Evolutionary conservation across 495 filamentous ascomycete species (phyloP).

Genomic region (Xylaria longipes): DNA sequence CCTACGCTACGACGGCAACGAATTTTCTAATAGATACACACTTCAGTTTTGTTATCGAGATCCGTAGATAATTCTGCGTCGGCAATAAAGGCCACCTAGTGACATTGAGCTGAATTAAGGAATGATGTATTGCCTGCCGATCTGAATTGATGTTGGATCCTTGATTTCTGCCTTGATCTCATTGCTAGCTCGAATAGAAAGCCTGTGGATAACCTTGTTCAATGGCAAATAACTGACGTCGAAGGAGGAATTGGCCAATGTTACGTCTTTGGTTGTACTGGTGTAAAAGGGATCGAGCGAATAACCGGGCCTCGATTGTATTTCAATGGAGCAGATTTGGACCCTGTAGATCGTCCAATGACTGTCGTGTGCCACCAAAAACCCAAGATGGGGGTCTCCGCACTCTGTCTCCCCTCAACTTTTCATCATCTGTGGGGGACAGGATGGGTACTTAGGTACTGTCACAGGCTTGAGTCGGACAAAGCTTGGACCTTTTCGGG

Average conservation of each 20-base stretch:
- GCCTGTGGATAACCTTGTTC: not conserved
- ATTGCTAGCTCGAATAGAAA: too few relatives aligned
- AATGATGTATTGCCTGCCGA: too few relatives aligned
- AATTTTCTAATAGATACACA: too few relatives aligned
- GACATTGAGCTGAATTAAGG: too few relatives aligned
- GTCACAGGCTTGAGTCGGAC: not conserved
- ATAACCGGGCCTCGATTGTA: not conserved
- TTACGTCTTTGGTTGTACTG: not conserved
- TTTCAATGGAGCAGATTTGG: conserved; percentile 20
- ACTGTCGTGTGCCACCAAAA: conserved; percentile 16
- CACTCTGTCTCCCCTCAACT: not conserved
- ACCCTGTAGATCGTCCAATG: conserved; percentile 32
- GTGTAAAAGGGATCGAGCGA: conserved; percentile 1
- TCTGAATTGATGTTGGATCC: too few relatives aligned
- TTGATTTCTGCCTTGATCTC: too few relatives aligned
- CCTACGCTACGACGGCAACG: too few relatives aligned
- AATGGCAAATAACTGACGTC: not conserved
- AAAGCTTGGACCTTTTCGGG: conserved; percentile 25
- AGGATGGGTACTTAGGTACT: not conserved
- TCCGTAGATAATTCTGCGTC: too few relatives aligned
- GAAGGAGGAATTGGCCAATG: conserved; percentile 2
- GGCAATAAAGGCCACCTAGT: too few relatives aligned
- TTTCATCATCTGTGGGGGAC: not conserved
- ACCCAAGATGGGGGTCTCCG: not conserved
- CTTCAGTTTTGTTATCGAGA: too few relatives aligned